Evolutionary conservation across 2,329 filamentous ascomycete genomes (phyloP).

Genomic region (Cryphonectria carpinicola): DNA sequence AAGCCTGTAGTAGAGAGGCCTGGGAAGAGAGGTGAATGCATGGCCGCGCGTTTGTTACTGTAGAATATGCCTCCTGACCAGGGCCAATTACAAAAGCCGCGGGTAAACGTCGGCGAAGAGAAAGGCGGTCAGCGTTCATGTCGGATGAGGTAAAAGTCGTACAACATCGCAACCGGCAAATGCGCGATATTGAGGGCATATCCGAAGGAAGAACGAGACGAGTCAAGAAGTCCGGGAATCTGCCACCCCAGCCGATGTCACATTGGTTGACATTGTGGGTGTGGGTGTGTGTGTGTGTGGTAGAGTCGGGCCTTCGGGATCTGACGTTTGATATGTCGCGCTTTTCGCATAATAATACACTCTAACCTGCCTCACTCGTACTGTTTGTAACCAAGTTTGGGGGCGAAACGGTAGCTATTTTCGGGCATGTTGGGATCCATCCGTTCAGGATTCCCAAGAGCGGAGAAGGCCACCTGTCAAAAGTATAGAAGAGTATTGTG

Average conservation of each 20-base stretch:
- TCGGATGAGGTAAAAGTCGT: constrained; percentile 29
- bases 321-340: constrained; percentile 6
- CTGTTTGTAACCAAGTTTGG: not conserved
- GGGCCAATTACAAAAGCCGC: not conserved
- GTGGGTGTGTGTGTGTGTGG: not conserved
- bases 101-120: constrained; percentile 27
- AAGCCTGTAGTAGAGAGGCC: not conserved
- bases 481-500: not conserved
- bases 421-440: not conserved
- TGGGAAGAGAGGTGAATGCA: not conserved
- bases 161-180: constrained; percentile 10
- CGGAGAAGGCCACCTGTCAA: constrained; percentile 16
- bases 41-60: constrained; percentile 3
- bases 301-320: constrained; percentile 14
- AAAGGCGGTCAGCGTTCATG: constrained; percentile 29
- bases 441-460: constrained; percentile 1
- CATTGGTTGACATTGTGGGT: constrained; percentile 10
- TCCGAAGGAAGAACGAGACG: constrained; percentile 12
- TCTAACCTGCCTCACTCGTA: not conserved
- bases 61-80: constrained; percentile 4
- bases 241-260: constrained; percentile 16
- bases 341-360: not conserved
- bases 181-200: constrained; percentile 18
- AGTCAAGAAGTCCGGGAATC: constrained; percentile 19
- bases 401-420: constrained; percentile 9